These are phyloP conservation scores for Triticum urartu DNA, from an alignment of 176 grass and related monocot species.

Conservation along the genomic window DNA sequence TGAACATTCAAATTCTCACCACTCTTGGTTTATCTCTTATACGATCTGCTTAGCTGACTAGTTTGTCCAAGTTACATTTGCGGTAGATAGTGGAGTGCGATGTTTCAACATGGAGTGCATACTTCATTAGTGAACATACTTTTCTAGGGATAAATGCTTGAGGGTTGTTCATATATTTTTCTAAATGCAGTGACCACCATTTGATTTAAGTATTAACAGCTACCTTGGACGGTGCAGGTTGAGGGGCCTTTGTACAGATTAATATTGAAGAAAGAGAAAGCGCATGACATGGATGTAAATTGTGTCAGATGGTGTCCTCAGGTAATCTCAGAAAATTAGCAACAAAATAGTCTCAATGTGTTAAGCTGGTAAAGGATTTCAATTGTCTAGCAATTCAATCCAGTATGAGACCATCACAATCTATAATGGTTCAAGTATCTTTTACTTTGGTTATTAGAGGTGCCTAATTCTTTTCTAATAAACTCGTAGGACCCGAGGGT, in stretches of 20 bases:
- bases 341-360: neutral
- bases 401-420: neutral
- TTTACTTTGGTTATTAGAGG: neutral
- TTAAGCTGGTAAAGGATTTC: neutral
- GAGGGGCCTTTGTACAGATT: slow-evolving; percentile 66
- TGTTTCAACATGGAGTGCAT: neutral
- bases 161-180: neutral
- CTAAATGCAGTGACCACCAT: neutral
- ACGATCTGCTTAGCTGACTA: neutral
- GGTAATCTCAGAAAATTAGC: slow-evolving; percentile 40
- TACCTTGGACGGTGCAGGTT: slow-evolving; percentile 47
- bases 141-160: neutral
- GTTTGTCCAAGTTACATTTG: neutral
- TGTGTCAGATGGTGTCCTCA: slow-evolving; percentile 86
- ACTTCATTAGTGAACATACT: neutral
- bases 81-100: slow-evolving; percentile 1
- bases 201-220: slow-evolving; percentile 1
- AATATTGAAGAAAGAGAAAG: slow-evolving; percentile 85
- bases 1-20: slow-evolving; percentile 9
- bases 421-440: neutral
- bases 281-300: slow-evolving; percentile 98
- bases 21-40: slow-evolving; percentile 4
- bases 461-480: slow-evolving; percentile 21
- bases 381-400: neutral
- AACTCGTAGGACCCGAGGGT: slow-evolving; percentile 60